Base-by-base conservation (phyloP, 2,329 filamentous ascomycete species). In the Pseudopithomyces chartarum region DNA sequence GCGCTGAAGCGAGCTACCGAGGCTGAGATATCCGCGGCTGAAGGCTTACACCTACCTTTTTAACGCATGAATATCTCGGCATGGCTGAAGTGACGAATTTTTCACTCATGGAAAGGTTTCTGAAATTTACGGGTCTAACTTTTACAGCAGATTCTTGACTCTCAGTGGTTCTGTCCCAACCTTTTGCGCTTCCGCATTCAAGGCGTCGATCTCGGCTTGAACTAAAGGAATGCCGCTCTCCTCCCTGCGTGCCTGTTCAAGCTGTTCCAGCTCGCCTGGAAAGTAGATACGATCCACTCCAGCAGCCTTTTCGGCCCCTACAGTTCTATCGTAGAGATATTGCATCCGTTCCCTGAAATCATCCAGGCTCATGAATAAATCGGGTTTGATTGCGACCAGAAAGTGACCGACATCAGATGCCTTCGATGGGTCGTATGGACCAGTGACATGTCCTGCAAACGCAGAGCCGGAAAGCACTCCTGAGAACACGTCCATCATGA, bases 401-500 rank as follows among this genome's bases (percentile, higher is more conserved):
- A 92, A 91, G 69, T 92, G 90, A 0, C 90, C 90, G 0, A 92
- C 90, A 65, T 92, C 86, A 0, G 88, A 86, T 1, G 86, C 81
- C 56, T 81, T 84, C 0, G 84, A 87, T 2, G 88, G 82, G 67
- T 92, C 90, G 71, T 95, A 95, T 0, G 91, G 91, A 17, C 85
- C 85, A 0, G 87, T 90, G 17, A 95, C 91, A 66, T 90, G 81
- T 0, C 90, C 90, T 0, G 90, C 91, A 74, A 91, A 95, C 0
- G 90, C 90, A 32, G 87, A 88, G 0, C 90, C 91, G 0, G 89
- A 91, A 0, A 95, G 67, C 0, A 90, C 88, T 0, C 90, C 91
- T 0, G 90, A 92, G 69, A 95, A 94, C 2, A 96, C 89, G 69
- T 95, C 90, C 91, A 95, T 95, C 89, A 92, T 94, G 54, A 95